Conservation (phyloP, 768 basidiomycete species). For the Leccinum olivaceopallidum region DNA sequence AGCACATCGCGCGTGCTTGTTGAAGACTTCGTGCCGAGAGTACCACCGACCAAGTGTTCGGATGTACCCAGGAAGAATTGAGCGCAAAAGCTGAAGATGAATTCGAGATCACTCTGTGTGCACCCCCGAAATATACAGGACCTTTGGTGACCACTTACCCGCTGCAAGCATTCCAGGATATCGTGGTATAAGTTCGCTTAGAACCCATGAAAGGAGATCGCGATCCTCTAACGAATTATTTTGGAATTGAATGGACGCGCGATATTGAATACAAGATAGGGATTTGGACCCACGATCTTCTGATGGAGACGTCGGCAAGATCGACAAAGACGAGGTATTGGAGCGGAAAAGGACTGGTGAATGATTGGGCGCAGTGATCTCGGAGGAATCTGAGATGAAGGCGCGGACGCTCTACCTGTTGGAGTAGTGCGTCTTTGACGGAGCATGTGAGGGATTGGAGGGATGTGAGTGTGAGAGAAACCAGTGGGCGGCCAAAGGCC, state of each 20-base stretch:
- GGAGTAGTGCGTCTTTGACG: too few species aligned
- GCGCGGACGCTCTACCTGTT: too few species aligned
- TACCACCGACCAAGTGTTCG: conserved; percentile 60
- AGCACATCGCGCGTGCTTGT: too few species aligned
- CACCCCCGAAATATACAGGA: background rate
- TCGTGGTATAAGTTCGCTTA: conserved; percentile 65
- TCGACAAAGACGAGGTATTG: too few species aligned
- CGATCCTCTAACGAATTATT: conserved; percentile 43
- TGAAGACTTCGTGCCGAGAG: too few species aligned
- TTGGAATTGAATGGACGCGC: conserved; percentile 3
- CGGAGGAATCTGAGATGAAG: too few species aligned
- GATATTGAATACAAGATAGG: conserved; percentile 4
- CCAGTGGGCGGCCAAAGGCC: too few species aligned
- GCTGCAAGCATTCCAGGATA: conserved; percentile 79
- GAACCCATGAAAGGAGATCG: conserved; percentile 62
- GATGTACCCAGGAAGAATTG: conserved; percentile 75
- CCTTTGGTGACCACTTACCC: conserved; percentile 40
- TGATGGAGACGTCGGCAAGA: too few species aligned
- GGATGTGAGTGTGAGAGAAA: too few species aligned
- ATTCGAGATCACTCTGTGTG: conserved; percentile 1
- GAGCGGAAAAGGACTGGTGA: too few species aligned
- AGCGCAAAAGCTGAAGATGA: conserved; percentile 57
- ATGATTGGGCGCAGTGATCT: too few species aligned
- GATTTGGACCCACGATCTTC: conserved; percentile 46
- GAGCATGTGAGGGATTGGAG: too few species aligned